A percentile compares a stretch with the other conserved stretches of the same genome.
Conservation (phyloP, 768 basidiomycete species). For the Crepidotus variabilis region DNA sequence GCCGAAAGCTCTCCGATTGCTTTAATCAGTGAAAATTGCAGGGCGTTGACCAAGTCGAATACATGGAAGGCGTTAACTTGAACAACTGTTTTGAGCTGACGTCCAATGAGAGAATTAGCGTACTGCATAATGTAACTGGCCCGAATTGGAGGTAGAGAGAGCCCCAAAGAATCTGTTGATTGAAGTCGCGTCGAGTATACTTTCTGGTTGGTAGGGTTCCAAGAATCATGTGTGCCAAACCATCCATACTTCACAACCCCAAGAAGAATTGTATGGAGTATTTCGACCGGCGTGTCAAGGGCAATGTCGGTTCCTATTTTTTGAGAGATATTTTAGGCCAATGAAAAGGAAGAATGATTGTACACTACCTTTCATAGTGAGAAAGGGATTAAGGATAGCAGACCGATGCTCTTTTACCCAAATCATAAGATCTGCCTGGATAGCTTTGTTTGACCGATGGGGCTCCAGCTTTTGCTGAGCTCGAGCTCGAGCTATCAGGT, state of each 20-base stretch:
- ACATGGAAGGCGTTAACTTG: slow-evolving; percentile 35
- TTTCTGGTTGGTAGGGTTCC: slow-evolving; percentile 22
- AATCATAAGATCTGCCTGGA: slow-evolving; percentile 19
- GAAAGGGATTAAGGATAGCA: slow-evolving; percentile 26
- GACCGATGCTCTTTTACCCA: slow-evolving; percentile 23
- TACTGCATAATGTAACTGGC: slow-evolving; percentile 42
- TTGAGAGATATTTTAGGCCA: background rate
- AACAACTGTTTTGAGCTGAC: slow-evolving; percentile 35
- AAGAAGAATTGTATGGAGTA: slow-evolving; percentile 41
- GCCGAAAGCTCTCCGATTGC: slow-evolving; percentile 30
- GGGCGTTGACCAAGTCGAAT: slow-evolving; percentile 23
- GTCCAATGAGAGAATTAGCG: slow-evolving; percentile 35
- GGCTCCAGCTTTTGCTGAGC: slow-evolving; percentile 17
- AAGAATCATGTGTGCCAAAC: slow-evolving; percentile 28
- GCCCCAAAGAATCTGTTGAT: slow-evolving; percentile 24
- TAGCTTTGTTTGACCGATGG: slow-evolving; percentile 9
- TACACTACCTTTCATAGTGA: slow-evolving; percentile 26
- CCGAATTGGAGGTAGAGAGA: slow-evolving; percentile 29
- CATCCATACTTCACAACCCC: slow-evolving; percentile 41
- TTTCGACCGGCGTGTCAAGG: slow-evolving; percentile 35
- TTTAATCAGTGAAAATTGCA: slow-evolving; percentile 23
- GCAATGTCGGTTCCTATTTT: slow-evolving; percentile 27
- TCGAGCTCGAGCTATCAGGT: slow-evolving; percentile 20
- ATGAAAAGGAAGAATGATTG: too few relatives aligned
- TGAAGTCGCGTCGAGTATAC: slow-evolving; percentile 27